Percentiles rank a stretch among this genome's conserved stretches.
These are phyloP conservation scores for Tubosaeta sp. DNA, from an alignment of 768 basidiomycete species.

Conservation along the genomic window DNA sequence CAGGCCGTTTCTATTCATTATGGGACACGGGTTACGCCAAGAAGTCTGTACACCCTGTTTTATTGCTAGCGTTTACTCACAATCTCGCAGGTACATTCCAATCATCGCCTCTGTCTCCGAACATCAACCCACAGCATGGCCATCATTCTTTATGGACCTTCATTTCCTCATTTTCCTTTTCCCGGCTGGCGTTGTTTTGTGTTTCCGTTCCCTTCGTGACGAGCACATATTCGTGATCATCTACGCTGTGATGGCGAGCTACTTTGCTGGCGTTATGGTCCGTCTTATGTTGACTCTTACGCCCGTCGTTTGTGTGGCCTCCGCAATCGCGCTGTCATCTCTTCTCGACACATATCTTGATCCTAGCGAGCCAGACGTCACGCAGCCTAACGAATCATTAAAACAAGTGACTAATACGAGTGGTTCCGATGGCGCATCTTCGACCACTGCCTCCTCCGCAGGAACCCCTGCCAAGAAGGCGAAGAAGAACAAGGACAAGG, in stretches of 20 bases:
- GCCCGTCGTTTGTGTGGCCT: slow-evolving; percentile 91
- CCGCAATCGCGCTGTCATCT: slow-evolving; percentile 86
- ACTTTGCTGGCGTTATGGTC: slow-evolving; percentile 99
- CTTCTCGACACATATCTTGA: slow-evolving; percentile 90
- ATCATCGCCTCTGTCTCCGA: slow-evolving; percentile 99
- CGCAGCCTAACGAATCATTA: slow-evolving; percentile 7
- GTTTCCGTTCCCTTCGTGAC: slow-evolving; percentile 91
- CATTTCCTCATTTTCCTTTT: slow-evolving; percentile 97
- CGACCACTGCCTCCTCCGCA: slow-evolving; percentile 29
- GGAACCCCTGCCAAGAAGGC: slow-evolving; percentile 32
- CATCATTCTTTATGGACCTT: slow-evolving; percentile 99
- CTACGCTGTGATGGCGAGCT: slow-evolving; percentile 92
- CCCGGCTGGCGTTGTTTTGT: slow-evolving; percentile 92
- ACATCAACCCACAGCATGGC: slow-evolving; percentile 99
- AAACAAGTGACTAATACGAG: not conserved
- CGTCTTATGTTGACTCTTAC: slow-evolving; percentile 97
- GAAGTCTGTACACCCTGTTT: slow-evolving; percentile 51
- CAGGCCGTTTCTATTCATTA: slow-evolving; percentile 98
- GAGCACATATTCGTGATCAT: slow-evolving; percentile 99
- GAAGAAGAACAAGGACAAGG: slow-evolving; percentile 60
- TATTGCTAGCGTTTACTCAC: not conserved
- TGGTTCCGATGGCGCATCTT: slow-evolving; percentile 16
- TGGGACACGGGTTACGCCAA: slow-evolving; percentile 99
- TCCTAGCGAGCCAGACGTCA: slow-evolving; percentile 59
- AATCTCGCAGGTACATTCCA: slow-evolving; percentile 69